These are phyloP conservation scores for Monosporascus sp. DNA, from an alignment of 2,329 filamentous ascomycete species.

Conservation along the genomic window DNA sequence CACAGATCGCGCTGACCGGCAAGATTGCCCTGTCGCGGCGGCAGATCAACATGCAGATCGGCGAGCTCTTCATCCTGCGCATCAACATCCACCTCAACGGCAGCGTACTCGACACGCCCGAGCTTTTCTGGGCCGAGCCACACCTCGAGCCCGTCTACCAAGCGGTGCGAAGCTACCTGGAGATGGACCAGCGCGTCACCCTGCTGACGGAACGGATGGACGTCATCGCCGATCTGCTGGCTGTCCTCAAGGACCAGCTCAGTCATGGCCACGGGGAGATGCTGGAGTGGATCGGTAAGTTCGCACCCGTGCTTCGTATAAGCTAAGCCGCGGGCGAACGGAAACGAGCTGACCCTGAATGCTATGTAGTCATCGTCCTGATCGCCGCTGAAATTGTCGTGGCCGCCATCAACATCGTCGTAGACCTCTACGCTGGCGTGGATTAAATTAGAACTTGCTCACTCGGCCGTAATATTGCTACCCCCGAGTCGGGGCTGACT, in stretches of 20 bases:
- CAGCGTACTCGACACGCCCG: conserved; percentile 90
- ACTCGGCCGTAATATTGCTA: too few species aligned
- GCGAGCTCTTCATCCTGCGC: conserved; percentile 92
- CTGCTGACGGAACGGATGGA: conserved; percentile 84
- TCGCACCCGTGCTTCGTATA: too few species aligned
- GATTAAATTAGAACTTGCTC: conserved; percentile 13
- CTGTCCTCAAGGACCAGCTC: conserved; percentile 91
- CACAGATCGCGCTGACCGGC: conserved; percentile 86
- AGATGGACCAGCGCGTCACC: conserved; percentile 94
- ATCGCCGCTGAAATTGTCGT: conserved; percentile 95
- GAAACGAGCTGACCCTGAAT: not conserved
- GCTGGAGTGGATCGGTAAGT: conserved; percentile 79
- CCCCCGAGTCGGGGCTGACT: too few species aligned
- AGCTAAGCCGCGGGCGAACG: too few species aligned
- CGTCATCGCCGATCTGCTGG: conserved; percentile 88
- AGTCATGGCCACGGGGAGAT: conserved; percentile 90
- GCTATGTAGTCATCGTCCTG: conserved; percentile 72
- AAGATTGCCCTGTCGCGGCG: conserved; percentile 82
- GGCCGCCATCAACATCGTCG: conserved; percentile 88
- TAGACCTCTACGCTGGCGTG: conserved; percentile 71
- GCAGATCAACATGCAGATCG: conserved; percentile 99
- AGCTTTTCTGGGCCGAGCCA: conserved; percentile 97
- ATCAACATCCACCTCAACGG: conserved; percentile 99
- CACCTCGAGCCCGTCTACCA: conserved; percentile 95
- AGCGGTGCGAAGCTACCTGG: conserved; percentile 88